Base-by-base conservation (phyloP, 495 filamentous ascomycete species). In the Penicillium goetzii region DNA sequence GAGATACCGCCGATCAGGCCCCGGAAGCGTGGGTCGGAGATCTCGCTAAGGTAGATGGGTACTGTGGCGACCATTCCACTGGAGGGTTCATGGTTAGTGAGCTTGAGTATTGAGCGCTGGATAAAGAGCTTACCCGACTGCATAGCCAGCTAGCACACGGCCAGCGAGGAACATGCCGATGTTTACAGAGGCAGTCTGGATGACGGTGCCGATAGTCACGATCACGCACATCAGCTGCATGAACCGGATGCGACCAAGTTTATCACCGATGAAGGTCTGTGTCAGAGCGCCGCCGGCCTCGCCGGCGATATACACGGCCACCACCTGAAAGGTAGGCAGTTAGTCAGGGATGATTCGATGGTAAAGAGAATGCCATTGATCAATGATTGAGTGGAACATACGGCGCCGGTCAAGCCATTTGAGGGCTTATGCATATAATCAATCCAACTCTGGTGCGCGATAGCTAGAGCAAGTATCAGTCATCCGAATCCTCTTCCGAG, bases 81-180 rank as follows among this genome's bases (percentile, higher is more conserved):
- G 30, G 6, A 45, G 33, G 23, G 55, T 34, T 14, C 9, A 23
- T 23, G 4, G 28, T 36, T 28, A 34, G 52, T 36, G 14, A 21
- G 12, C 41, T 9, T 11, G 21, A n/a, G 52, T 21, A 50, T 49
- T 1, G 17, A 28, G 38, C 10, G 25, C 23, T 19, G 23, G 33
- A 25, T 7, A 17, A 15, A 19, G 36, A 17, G 68, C 77, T 69
- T 64, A 81, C 78, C 84, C 85, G 21, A 86, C 84, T 26, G 83
- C 84, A 63, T 77, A 76, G 14, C 85, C 85, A n/a, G 84, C 82
- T 47, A 87, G 65, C 8, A 70, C 78, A 26, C 85, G 83, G 19
- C 84, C 85, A 4, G 82, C 82, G 33, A 87, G 78, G 67, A 86
- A 85, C 84, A 86, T 87, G 32, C 81, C 84, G 49, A 86, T 84